Evolutionary conservation across 345 rosid genomes (phyloP).

Genomic region (Eucalyptus tenuipes): DNA sequence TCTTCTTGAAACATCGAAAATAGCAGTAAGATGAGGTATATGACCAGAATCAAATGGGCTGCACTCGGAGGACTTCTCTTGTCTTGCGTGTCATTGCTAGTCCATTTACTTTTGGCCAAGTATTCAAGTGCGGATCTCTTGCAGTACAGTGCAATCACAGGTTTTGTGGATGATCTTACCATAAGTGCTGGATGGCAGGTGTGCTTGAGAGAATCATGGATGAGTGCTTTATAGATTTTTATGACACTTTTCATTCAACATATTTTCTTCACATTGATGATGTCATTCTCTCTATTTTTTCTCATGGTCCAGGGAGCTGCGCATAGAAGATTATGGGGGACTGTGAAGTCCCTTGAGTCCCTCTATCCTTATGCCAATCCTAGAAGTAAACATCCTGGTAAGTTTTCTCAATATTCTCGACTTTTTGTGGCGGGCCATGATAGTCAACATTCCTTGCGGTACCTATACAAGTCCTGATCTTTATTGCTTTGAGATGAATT

Average conservation of each 20-base stretch:
- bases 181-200: constrained; percentile 33
- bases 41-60: constrained; percentile 86
- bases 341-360: constrained; percentile 53
- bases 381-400: constrained; percentile 71
- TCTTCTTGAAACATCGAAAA: not conserved
- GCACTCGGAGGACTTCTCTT: constrained; percentile 59
- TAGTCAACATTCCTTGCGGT: not conserved
- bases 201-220: not conserved
- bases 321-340: constrained; percentile 71
- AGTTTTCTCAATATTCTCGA: not conserved
- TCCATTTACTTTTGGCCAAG: constrained; percentile 79
- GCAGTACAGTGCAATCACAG: constrained; percentile 39
- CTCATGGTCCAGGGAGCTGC: constrained; percentile 30
- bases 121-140: constrained; percentile 37
- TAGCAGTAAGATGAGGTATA: constrained; percentile 47
- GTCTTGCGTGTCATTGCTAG: constrained; percentile 67
- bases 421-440: not conserved
- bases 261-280: not conserved
- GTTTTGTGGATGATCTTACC: constrained; percentile 37
- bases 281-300: not conserved
- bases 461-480: not conserved
- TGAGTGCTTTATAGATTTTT: not conserved
- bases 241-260: not conserved
- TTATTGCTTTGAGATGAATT: not conserved
- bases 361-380: constrained; percentile 94